Base-by-base conservation (phyloP, 352 stramenopile species). In the Phytopythium mirpurense region DNA sequence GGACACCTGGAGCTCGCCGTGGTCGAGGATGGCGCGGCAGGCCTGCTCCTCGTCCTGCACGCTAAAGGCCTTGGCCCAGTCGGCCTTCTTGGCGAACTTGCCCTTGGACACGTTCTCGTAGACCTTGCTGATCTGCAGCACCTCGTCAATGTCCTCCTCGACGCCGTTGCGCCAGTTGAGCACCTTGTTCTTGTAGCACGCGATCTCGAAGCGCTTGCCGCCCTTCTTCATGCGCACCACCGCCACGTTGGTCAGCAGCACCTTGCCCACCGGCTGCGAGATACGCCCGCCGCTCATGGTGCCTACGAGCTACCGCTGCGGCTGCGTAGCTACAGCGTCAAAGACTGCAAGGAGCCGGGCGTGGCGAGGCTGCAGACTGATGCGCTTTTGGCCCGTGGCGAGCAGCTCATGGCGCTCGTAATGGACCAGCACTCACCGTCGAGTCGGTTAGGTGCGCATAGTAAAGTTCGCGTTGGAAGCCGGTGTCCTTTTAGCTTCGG, bases 111-210 rank as follows among this genome's bases (percentile, higher is more conserved):
- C 96, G 69, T 99, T 99, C 56, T 96, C 88, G 72, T 99, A 99
- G 40, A 99, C 89, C 42, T 88, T 90, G 38, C 86, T 86, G 59
- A 97, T 98, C 79, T 99, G 97, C 27, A 99, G 80, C 35, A 99
- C 96, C 78, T 99, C 96, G 52, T 95, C 91, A 38, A 99, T 84
- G 78, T 99, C 96, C 44, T 86, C 97, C 74, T 99, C 97, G 34
- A 98, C 86, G 50, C 96, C 94, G 69, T 98, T 97, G 51, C 97
- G 88, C 84, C 96, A 99, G 76, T 99, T 98, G 27, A 99, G 76
- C 29, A 98, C 94, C 72, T 99, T 99, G 85, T 99, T 99, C 57
- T 95, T 94, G 78, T 99, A 99, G 69, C 95, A 99, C 14, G 97
- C 97, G 50, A 99, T 96, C 74, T 99, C 97, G 68, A 99, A 99